A percentile compares a stretch with the other conserved stretches of the same genome.
These are phyloP conservation scores for Mycena capillaripes DNA, from an alignment of 768 basidiomycete species.

Conservation along the genomic window DNA sequence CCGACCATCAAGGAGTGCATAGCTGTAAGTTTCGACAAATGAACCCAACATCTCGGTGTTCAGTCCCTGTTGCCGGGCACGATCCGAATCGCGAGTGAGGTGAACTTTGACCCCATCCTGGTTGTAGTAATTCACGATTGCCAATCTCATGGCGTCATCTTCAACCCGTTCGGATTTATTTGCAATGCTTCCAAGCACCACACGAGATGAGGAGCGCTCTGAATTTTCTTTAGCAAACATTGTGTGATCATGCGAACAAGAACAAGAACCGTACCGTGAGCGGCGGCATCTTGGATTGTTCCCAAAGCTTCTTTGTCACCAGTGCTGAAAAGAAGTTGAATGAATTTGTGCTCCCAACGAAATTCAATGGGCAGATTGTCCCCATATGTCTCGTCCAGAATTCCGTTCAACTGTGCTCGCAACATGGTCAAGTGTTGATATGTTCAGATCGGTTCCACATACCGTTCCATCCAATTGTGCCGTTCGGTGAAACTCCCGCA, in stretches of 20 bases:
- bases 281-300: conserved; percentile 32
- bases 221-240: too few relatives aligned
- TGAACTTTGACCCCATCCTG: not conserved
- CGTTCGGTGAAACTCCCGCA: conserved; percentile 41
- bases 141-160: not conserved
- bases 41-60: not conserved
- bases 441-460: not conserved
- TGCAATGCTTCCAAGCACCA: not conserved
- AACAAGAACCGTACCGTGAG: not conserved
- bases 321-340: conserved; percentile 13
- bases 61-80: not conserved
- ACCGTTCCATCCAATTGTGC: conserved; percentile 32
- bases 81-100: not conserved
- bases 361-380: not conserved
- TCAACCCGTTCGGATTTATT: not conserved
- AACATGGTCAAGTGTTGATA: not conserved
- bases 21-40: conserved; percentile 4
- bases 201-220: not conserved
- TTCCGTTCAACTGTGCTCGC: not conserved
- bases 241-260: not conserved
- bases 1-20: conserved; percentile 34
- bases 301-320: conserved; percentile 23
- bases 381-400: not conserved
- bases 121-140: conserved; percentile 24
- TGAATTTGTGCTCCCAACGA: not conserved